These are phyloP conservation scores for Coemansia sp. DNA, from an alignment of 192 early-diverging fungal genomes.

Conservation along the genomic window DNA sequence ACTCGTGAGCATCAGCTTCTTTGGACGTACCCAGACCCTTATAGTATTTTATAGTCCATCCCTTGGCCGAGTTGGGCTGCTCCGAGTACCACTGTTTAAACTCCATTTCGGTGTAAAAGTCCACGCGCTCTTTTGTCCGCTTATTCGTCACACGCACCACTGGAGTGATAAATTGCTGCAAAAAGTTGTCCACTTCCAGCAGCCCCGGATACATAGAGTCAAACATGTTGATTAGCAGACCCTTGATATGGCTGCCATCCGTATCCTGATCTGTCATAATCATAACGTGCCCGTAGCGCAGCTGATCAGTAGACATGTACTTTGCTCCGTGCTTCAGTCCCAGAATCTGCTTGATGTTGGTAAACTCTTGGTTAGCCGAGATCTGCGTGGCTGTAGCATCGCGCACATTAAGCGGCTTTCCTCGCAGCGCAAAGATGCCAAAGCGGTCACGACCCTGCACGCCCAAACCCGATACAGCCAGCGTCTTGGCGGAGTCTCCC, in stretches of 20 bases:
- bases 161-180: slow-evolving; percentile 95
- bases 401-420: slow-evolving; percentile 96
- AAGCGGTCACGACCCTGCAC: slow-evolving; percentile 87
- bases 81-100: slow-evolving; percentile 81
- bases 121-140: slow-evolving; percentile 56
- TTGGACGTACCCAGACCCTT: slow-evolving; percentile 95
- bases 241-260: slow-evolving; percentile 96
- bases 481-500: slow-evolving; percentile 92
- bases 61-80: slow-evolving; percentile 64
- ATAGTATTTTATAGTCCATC: slow-evolving; percentile 92
- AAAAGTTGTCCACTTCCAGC: slow-evolving; percentile 84
- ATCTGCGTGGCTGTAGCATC: slow-evolving; percentile 73
- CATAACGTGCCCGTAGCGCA: slow-evolving; percentile 95
- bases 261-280: slow-evolving; percentile 99
- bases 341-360: slow-evolving; percentile 86
- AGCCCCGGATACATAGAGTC: slow-evolving; percentile 92
- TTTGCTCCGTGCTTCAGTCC: slow-evolving; percentile 83
- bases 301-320: slow-evolving; percentile 67
- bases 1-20: slow-evolving; percentile 80
- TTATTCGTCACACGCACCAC: slow-evolving; percentile 76
- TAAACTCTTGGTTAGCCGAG: slow-evolving; percentile 80
- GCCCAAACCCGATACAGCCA: slow-evolving; percentile 81
- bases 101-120: slow-evolving; percentile 92
- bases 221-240: slow-evolving; percentile 93
- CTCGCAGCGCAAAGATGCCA: slow-evolving; percentile 94